Evolutionary conservation across 768 basidiomycete genomes (phyloP).

Genomic region (Rhizopogon vulgaris): DNA sequence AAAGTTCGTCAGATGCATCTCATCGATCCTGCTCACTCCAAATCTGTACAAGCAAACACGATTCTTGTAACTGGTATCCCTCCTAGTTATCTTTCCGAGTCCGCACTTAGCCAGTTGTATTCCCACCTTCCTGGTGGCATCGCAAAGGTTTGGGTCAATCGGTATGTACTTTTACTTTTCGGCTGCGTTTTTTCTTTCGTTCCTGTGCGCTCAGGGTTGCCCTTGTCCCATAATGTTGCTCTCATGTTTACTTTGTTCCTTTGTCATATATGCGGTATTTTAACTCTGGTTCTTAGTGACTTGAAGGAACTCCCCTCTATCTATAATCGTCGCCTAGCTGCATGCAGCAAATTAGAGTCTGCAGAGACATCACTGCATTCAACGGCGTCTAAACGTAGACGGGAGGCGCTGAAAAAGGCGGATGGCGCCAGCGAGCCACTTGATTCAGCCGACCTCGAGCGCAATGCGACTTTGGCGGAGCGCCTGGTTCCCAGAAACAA

Average conservation of each 20-base stretch:
- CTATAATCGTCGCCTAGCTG: slow-evolving; percentile 68
- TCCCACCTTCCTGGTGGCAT: slow-evolving; percentile 87
- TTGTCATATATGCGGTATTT: neutral
- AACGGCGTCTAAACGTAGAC: slow-evolving; percentile 66
- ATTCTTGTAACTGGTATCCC: slow-evolving; percentile 90
- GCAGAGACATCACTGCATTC: slow-evolving; percentile 78
- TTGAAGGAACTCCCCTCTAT: slow-evolving; percentile 82
- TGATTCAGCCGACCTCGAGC: slow-evolving; percentile 21
- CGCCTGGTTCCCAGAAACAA: slow-evolving; percentile 60
- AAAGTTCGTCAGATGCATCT: slow-evolving; percentile 78
- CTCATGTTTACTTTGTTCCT: neutral
- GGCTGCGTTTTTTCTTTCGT: neutral
- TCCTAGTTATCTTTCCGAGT: slow-evolving; percentile 64
- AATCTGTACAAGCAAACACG: slow-evolving; percentile 82
- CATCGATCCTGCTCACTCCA: slow-evolving; percentile 64
- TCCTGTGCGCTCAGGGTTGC: too few species aligned
- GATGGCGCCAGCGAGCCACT: slow-evolving; percentile 23
- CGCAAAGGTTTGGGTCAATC: slow-evolving; percentile 86
- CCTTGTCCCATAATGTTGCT: too few species aligned
- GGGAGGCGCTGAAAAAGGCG: slow-evolving; percentile 45
- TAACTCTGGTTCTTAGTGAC: slow-evolving; percentile 40
- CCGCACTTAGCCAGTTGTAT: slow-evolving; percentile 62
- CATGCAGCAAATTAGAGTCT: slow-evolving; percentile 75
- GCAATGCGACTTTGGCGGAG: slow-evolving; percentile 33
- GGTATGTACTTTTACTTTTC: slow-evolving; percentile 33